Percentiles rank a stretch among this genome's conserved stretches.
phyloP scores from a whole-genome alignment of 352 stramenopile species.

The Phytophthora parvispora region DNA sequence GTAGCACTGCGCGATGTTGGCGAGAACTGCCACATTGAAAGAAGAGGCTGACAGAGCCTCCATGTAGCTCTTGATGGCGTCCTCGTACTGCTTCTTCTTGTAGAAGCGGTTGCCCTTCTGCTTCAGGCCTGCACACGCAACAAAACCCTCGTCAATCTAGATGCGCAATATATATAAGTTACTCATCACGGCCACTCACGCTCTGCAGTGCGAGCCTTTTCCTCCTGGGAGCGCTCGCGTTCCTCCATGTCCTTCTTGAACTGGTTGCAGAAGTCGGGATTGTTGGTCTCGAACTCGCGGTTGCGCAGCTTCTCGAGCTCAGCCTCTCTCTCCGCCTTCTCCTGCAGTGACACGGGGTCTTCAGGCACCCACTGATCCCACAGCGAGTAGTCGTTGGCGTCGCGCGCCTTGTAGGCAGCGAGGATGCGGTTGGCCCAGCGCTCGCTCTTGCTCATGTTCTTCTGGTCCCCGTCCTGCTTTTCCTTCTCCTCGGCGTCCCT shows the following conservation, averaged over 20 bases:
- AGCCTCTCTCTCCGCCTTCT: constrained; percentile 62
- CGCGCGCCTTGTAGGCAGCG: constrained; percentile 73
- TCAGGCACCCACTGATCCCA: constrained; percentile 81
- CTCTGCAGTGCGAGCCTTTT: constrained; percentile 61
- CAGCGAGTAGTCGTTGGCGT: constrained; percentile 88
- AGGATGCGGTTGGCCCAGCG: constrained; percentile 71
- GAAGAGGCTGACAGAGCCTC: constrained; percentile 65
- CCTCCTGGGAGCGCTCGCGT: constrained; percentile 59
- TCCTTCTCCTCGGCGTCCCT: constrained; percentile 26
- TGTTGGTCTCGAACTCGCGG: constrained; percentile 78
- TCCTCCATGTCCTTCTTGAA: constrained; percentile 82
- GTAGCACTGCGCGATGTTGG: constrained; percentile 79
- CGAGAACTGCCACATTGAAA: constrained; percentile 69
- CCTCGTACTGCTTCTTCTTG: constrained; percentile 63
- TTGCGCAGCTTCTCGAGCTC: constrained; percentile 75
- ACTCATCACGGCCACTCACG: constrained; percentile 32
- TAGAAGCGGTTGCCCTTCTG: constrained; percentile 68
- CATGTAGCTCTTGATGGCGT: constrained; percentile 76
- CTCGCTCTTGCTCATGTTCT: constrained; percentile 22
- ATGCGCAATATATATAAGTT: no score
- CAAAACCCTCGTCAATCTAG: no score
- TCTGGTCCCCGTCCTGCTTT: constrained; percentile 10
- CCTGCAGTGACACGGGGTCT: constrained; percentile 73
- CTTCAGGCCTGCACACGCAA: constrained; percentile 64
- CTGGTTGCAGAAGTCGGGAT: constrained; percentile 82